Evolutionary conservation across 345 rosid genomes (phyloP).

Genomic region (Eucalyptus polyanthemos): DNA sequence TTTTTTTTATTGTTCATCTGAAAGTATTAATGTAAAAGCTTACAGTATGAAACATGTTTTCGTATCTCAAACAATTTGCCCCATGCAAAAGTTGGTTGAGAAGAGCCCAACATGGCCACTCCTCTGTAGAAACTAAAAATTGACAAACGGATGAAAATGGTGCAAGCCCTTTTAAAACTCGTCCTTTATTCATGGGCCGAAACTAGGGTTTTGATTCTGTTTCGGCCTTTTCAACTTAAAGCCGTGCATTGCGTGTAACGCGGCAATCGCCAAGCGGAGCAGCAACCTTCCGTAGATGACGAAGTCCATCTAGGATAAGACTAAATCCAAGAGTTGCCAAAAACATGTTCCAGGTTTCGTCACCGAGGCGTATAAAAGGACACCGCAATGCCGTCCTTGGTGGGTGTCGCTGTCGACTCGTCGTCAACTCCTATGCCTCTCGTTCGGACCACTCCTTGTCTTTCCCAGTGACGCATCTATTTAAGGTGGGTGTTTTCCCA

Average conservation of each 20-base stretch:
- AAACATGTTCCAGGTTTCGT: background rate
- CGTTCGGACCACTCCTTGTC: background rate
- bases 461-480: background rate
- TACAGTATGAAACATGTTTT: background rate
- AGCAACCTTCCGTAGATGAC: background rate
- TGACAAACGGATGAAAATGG: background rate
- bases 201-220: background rate
- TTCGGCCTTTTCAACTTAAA: background rate
- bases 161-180: background rate
- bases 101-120: background rate
- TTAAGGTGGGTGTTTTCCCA: background rate
- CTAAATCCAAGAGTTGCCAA: background rate
- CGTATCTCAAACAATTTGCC: background rate
- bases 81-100: background rate
- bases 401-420: background rate
- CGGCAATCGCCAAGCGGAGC: background rate
- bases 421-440: background rate
- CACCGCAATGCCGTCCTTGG: background rate
- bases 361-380: background rate
- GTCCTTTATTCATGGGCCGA: background rate
- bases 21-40: background rate
- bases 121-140: background rate
- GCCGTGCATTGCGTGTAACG: background rate
- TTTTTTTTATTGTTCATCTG: background rate
- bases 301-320: background rate